Evolutionary conservation across 2,329 filamentous ascomycete species (phyloP).

Genomic region (Diaporthe citri): DNA sequence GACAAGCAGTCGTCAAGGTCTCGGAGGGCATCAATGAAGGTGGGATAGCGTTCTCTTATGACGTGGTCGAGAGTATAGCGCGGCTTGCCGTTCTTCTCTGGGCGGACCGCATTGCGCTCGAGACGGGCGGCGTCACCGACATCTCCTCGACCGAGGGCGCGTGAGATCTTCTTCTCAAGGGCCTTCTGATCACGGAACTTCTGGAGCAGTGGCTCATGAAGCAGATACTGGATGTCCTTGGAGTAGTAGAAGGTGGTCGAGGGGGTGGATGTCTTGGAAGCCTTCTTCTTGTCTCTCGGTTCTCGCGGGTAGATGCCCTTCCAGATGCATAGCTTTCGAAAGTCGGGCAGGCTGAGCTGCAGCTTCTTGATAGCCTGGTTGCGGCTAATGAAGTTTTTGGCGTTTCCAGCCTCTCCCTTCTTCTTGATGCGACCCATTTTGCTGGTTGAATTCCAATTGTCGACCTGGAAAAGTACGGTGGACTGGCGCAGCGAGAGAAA

Average conservation of each 20-base stretch:
- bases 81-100: constrained; percentile 92
- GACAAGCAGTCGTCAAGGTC: constrained; percentile 97
- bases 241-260: constrained; percentile 93
- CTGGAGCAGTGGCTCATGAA: constrained; percentile 92
- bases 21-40: constrained; percentile 92
- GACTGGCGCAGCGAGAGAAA: constrained; percentile 14
- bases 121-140: constrained; percentile 88
- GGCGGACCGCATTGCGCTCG: constrained; percentile 85
- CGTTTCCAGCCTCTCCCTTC: constrained; percentile 91
- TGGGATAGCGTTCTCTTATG: constrained; percentile 97
- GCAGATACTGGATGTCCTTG: constrained; percentile 98
- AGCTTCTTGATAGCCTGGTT: constrained; percentile 98
- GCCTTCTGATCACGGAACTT: constrained; percentile 98
- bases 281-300: constrained; percentile 97
- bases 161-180: constrained; percentile 96
- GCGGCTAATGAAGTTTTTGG: constrained; percentile 98
- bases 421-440: constrained; percentile 85
- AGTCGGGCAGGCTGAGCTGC: constrained; percentile 96
- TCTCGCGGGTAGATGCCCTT: constrained; percentile 99
- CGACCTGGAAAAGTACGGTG: constrained; percentile 44
- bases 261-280: constrained; percentile 87
- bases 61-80: constrained; percentile 95
- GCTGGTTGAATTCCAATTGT: constrained; percentile 17
- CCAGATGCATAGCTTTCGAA: constrained; percentile 98
- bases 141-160: constrained; percentile 91